A percentile compares a stretch with the other conserved stretches of the same genome.
phyloP scores from a whole-genome alignment of 257 asterid species.

The Coffea canephora region DNA sequence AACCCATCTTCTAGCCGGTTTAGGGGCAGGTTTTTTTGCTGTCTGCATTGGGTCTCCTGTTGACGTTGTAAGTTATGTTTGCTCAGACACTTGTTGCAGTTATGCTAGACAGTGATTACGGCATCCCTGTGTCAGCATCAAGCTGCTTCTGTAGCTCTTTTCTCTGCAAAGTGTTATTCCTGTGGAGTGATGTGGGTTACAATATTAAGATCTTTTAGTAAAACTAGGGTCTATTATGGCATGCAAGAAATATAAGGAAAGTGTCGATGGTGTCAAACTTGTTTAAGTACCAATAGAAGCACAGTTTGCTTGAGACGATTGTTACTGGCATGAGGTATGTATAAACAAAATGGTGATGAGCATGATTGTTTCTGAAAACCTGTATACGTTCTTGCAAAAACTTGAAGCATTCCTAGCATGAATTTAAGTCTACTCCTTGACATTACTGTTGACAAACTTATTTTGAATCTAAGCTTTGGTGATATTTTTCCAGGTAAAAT shows the following conservation, averaged over 20 bases:
- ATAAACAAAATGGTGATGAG: background rate
- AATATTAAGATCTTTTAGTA: background rate
- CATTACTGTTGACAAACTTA: background rate
- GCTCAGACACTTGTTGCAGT: background rate
- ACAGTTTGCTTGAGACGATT: too few relatives aligned
- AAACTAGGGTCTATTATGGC: background rate
- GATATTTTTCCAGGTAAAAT: slow-evolving; percentile 58
- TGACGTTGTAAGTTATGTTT: slow-evolving; percentile 67
- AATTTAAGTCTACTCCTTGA: background rate
- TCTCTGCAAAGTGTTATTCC: background rate
- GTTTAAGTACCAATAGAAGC: background rate
- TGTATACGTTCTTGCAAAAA: background rate
- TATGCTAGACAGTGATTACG: background rate
- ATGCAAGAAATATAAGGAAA: background rate
- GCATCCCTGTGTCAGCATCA: background rate
- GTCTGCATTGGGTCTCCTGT: slow-evolving; percentile 93
- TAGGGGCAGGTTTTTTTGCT: slow-evolving; percentile 96
- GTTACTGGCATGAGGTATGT: background rate
- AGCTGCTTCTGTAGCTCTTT: background rate
- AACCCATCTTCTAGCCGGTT: slow-evolving; percentile 85
- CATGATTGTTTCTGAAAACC: background rate
- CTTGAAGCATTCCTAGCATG: slow-evolving; percentile 46
- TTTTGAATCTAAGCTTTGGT: background rate
- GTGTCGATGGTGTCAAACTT: background rate
- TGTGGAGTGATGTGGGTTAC: background rate